phyloP scores from a whole-genome alignment of 176 grass and related monocot species.

The Zea mays region DNA sequence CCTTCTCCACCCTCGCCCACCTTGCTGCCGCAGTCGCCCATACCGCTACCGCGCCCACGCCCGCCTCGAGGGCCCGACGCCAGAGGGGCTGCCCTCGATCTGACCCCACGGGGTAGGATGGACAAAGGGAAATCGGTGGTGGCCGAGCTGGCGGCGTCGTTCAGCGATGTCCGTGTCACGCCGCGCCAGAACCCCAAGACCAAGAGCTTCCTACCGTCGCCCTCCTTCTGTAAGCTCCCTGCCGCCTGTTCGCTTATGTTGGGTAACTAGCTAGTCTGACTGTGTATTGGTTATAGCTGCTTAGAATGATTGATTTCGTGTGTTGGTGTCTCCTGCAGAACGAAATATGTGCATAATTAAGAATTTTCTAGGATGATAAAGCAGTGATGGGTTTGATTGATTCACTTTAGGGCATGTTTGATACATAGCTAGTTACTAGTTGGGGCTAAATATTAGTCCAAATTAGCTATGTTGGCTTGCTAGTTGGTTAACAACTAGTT shows the following conservation, averaged over 20 bases:
- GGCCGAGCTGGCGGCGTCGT: conserved; percentile 49
- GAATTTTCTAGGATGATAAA: background rate
- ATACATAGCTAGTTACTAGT: too few relatives aligned
- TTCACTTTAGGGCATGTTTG: background rate
- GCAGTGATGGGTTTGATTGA: background rate
- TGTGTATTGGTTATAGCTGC: background rate
- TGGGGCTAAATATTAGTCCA: too few relatives aligned
- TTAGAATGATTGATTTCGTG: conserved; percentile 8
- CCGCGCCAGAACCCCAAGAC: conserved; percentile 27
- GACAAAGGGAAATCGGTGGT: conserved; percentile 57
- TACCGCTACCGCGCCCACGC: background rate
- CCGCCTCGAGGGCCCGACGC: background rate
- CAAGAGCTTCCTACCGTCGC: background rate
- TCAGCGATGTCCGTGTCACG: conserved; percentile 55
- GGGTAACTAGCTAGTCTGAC: background rate
- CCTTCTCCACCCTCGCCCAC: background rate
- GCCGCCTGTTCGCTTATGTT: background rate
- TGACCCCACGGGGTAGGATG: conserved; percentile 32
- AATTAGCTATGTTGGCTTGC: too few relatives aligned
- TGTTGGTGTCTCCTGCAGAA: background rate
- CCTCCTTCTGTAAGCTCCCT: conserved; percentile 50
- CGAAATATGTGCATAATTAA: background rate
- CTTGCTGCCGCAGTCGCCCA: background rate
- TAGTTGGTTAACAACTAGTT: too few relatives aligned
- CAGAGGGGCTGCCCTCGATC: background rate